Conservation (phyloP, 805 yeast genomes). For the Myxozyma monticola region DNA sequence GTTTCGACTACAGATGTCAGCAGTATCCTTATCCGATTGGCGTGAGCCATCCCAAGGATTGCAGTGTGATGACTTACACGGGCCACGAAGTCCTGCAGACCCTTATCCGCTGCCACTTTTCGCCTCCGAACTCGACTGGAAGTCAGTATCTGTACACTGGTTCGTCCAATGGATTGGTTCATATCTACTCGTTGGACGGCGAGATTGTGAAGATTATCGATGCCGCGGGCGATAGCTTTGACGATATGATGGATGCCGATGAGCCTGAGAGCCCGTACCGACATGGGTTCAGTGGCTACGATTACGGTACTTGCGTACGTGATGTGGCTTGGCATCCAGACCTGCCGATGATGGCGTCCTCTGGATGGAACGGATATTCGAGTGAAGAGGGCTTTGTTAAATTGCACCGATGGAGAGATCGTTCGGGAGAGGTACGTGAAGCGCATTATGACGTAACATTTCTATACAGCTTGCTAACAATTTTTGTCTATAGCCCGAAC, state of each 20-base stretch:
- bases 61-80: slow-evolving; percentile 36
- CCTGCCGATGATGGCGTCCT: slow-evolving; percentile 30
- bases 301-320: slow-evolving; percentile 29
- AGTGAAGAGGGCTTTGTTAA: slow-evolving; percentile 25
- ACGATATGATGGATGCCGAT: neutral
- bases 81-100: slow-evolving; percentile 37
- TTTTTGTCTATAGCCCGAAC: too few species aligned
- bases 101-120: slow-evolving; percentile 37
- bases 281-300: neutral
- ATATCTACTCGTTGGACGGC: slow-evolving; percentile 38
- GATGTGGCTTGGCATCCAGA: slow-evolving; percentile 37
- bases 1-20: slow-evolving; percentile 33
- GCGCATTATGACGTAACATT: too few species aligned
- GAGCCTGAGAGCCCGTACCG: slow-evolving; percentile 3
- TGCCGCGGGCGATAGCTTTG: slow-evolving; percentile 3
- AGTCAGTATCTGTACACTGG: slow-evolving; percentile 38
- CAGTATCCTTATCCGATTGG: slow-evolving; percentile 30
- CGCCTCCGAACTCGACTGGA: slow-evolving; percentile 35
- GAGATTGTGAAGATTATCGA: slow-evolving; percentile 25
- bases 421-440: slow-evolving; percentile 10
- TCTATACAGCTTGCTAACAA: too few species aligned
- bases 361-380: slow-evolving; percentile 27
- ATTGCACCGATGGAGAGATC: slow-evolving; percentile 27
- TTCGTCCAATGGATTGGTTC: slow-evolving; percentile 35
- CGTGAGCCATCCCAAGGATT: slow-evolving; percentile 34